These are phyloP conservation scores for Melampsora americana DNA, from an alignment of 1,284 basidiomycete species.

Conservation along the genomic window DNA sequence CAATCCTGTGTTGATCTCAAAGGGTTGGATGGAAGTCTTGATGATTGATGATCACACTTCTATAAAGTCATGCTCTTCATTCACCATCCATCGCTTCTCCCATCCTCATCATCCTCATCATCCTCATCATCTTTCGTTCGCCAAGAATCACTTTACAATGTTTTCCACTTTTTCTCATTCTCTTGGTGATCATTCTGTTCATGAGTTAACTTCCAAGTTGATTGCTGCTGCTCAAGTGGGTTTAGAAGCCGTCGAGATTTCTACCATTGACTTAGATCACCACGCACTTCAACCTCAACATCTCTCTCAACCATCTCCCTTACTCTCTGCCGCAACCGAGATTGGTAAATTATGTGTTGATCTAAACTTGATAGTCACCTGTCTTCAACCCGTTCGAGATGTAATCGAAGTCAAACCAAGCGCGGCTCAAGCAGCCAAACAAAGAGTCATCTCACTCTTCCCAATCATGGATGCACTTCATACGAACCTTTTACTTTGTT, in stretches of 20 bases:
- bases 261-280: conserved; percentile 24
- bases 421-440: conserved; percentile 44
- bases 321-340: conserved; percentile 50
- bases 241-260: conserved; percentile 16
- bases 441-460: conserved; percentile 47
- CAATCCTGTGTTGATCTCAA: no score
- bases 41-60: no score
- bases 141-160: no score
- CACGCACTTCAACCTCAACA: not conserved
- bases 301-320: not conserved
- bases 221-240: conserved; percentile 4
- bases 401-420: conserved; percentile 48
- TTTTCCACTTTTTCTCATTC: conserved; percentile 35
- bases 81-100: no score
- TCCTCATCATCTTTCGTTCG: no score
- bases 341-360: conserved; percentile 48
- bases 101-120: no score
- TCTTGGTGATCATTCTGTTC: conserved; percentile 32
- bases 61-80: no score
- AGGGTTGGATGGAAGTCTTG: no score
- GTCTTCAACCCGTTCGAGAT: conserved; percentile 55
- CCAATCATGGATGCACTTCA: conserved; percentile 50
- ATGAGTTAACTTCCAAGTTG: conserved; percentile 19
- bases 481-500: conserved; percentile 50
- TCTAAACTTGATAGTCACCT: conserved; percentile 51